phyloP scores from a whole-genome alignment of 768 basidiomycete species.

The Amyloporia xantha region DNA sequence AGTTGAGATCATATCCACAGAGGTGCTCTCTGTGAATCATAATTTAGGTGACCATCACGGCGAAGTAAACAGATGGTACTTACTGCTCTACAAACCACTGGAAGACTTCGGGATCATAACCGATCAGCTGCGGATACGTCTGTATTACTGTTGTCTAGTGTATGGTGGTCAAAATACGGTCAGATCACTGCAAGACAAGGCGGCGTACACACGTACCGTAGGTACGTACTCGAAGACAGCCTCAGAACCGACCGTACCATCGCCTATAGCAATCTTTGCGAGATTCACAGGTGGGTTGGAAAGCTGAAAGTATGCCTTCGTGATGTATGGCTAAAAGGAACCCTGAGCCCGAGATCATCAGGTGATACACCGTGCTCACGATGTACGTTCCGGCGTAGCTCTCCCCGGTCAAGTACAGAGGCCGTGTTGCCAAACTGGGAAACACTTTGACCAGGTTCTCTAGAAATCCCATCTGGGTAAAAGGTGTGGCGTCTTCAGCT shows the following conservation, averaged over 20 bases:
- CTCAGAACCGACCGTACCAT: constrained; percentile 50
- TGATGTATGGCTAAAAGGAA: constrained; percentile 57
- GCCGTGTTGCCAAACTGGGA: constrained; percentile 58
- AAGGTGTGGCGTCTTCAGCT: not conserved
- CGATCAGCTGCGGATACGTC: constrained; percentile 73
- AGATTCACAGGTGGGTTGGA: constrained; percentile 61
- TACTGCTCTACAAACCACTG: constrained; percentile 66
- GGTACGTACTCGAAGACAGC: constrained; percentile 48
- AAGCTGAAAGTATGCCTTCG: constrained; percentile 62
- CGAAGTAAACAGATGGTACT: constrained; percentile 16
- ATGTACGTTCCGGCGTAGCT: constrained; percentile 74
- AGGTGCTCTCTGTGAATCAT: constrained; percentile 38
- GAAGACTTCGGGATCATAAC: constrained; percentile 59
- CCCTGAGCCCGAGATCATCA: not conserved
- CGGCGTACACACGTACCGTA: constrained; percentile 33
- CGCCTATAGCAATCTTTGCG: constrained; percentile 63
- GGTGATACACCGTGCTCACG: constrained; percentile 23
- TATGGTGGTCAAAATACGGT: not conserved
- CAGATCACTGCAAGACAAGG: not conserved
- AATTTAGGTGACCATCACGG: too few species aligned
- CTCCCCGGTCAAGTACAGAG: constrained; percentile 65
- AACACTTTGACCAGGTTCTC: constrained; percentile 69
- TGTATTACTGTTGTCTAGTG: constrained; percentile 49
- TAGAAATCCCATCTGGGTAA: constrained; percentile 61
- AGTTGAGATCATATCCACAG: constrained; percentile 59